Base-by-base conservation (phyloP, 2,329 filamentous ascomycete species). In the Botrytis porri region DNA sequence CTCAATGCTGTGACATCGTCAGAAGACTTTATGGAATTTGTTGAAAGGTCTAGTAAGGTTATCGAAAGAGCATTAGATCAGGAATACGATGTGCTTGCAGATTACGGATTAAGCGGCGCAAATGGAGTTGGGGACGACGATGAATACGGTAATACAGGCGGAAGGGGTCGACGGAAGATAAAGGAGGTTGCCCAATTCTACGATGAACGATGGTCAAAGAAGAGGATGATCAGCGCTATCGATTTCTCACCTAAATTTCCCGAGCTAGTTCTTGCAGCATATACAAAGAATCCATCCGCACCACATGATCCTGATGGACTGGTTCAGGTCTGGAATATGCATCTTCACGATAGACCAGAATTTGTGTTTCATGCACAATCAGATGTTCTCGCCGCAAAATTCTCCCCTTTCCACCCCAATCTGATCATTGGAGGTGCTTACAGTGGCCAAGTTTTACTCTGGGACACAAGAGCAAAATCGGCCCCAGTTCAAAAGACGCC, bases 391-490 rank as follows among this genome's bases (percentile, higher is more conserved):
- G 93, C 95, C 0, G 96, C 96, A 76, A 97, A 96, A 77, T 99
- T 99, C 83, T 98, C 96, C n/a, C 96, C 96, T 0, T 98, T 98
- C 81, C 96, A 99, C 81, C 95, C 95, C 7, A 98, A 97, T 78
- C 87, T 99, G 71, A 97, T 99, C 79, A 90, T 99, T 75, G 96
- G 96, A 75, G 97, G 97, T 66, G 95, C 95, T 51, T 99, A 99
- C 84, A 97, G 93, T 74, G 96, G 96, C 10, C 97, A 99, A 83
- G 94, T 99, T 25, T 88, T 98, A 64, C 88, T 99, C 29, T 99
- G 96, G 96, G 97, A 99, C 81, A 99, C 94, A 18, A 92, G 96
- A 76, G 93, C 94, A 70, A 93, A 93, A 79, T 93, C 94, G 29
- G 90, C 92, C 29, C 95, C 97, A 0, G 94, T 98, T 9, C 95